phyloP scores from a whole-genome alignment of 345 rosid species.

The Stellera chamaejasme region DNA sequence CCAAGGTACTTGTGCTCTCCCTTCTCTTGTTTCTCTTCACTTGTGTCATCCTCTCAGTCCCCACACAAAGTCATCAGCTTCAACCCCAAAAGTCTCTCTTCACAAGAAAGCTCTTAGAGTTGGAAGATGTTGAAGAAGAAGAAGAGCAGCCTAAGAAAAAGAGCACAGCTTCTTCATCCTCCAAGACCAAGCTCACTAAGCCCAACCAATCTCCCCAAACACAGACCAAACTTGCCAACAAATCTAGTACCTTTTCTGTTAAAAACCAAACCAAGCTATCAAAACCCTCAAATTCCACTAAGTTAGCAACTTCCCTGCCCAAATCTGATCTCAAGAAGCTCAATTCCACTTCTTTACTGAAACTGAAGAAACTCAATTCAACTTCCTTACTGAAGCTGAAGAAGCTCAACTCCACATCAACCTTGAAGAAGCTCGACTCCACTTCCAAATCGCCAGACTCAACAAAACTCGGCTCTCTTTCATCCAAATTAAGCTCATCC shows the following conservation, averaged over 20 bases:
- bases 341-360: constrained; percentile 12
- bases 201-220: constrained; percentile 27
- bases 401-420: constrained; percentile 34
- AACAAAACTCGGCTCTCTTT: constrained; percentile 20
- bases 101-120: constrained; percentile 30
- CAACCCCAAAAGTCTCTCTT: constrained; percentile 24
- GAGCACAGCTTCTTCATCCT: constrained; percentile 23
- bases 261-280: constrained; percentile 51
- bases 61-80: constrained; percentile 23
- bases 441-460: constrained; percentile 38
- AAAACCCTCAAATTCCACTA: constrained; percentile 39
- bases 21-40: constrained; percentile 28
- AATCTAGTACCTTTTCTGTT: constrained; percentile 8
- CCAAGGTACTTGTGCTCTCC: constrained; percentile 34
- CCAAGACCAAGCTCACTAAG: constrained; percentile 44
- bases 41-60: constrained; percentile 22
- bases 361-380: constrained; percentile 21
- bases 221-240: constrained; percentile 38
- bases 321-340: constrained; percentile 38
- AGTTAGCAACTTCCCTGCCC: constrained; percentile 20
- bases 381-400: constrained; percentile 18
- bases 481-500: constrained; percentile 30
- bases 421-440: constrained; percentile 20
- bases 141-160: constrained; percentile 41
- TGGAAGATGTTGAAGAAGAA: constrained; percentile 17